A percentile compares a stretch with the other conserved stretches of the same genome.
Conservation (phyloP, 306 rosid genomes). For the Pyrus bretschneideri region DNA sequence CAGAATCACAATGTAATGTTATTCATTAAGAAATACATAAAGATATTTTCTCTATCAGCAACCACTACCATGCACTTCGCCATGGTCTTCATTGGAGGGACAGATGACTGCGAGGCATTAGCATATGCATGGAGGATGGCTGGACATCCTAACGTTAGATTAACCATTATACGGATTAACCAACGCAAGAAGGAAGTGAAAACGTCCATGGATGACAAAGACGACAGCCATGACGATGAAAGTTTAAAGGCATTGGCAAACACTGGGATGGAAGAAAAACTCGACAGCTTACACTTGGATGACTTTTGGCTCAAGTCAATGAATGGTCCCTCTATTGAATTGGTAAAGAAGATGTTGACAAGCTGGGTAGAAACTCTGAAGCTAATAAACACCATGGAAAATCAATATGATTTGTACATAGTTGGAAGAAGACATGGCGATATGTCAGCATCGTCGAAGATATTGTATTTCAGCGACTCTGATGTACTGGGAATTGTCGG, state of each 20-base stretch:
- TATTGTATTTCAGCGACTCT: constrained; percentile 23
- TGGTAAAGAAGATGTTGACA: constrained; percentile 16
- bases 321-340: constrained; percentile 2
- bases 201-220: neutral
- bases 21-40: too few species aligned
- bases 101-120: constrained; percentile 60
- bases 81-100: constrained; percentile 36
- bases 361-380: constrained; percentile 28
- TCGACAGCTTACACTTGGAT: constrained; percentile 16
- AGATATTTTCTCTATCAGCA: too few species aligned
- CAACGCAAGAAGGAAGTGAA: neutral
- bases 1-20: too few species aligned
- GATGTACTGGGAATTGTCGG: constrained; percentile 38
- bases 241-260: constrained; percentile 3
- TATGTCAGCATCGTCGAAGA: neutral
- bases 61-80: constrained; percentile 12
- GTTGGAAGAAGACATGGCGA: constrained; percentile 29
- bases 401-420: constrained; percentile 18
- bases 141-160: constrained; percentile 14
- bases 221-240: constrained; percentile 3
- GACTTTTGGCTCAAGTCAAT: constrained; percentile 6
- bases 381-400: constrained; percentile 15
- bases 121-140: constrained; percentile 55
- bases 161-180: constrained; percentile 34
- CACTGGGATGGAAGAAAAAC: constrained; percentile 12